Conservation (phyloP, 208 protist species). For the Acanthamoeba healyi region DNA sequence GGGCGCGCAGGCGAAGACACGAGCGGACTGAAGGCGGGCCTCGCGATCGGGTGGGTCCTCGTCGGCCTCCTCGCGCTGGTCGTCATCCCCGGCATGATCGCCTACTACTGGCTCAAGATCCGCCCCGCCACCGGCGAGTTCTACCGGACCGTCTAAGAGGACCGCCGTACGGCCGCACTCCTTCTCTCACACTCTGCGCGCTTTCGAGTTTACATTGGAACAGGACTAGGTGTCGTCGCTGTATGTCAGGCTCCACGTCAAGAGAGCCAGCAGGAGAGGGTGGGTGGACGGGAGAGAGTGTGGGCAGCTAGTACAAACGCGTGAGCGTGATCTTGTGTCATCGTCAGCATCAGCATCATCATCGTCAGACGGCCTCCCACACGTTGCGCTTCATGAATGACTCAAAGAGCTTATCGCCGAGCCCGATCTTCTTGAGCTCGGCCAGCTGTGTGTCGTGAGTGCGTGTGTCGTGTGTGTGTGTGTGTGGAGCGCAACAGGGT, state of each 20-base stretch:
- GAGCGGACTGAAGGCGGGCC: not conserved
- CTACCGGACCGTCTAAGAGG: constrained; percentile 12
- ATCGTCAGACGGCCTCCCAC: constrained; percentile 8
- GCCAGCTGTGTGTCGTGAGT: not conserved
- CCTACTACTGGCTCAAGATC: constrained; percentile 29
- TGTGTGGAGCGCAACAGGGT: too few species aligned
- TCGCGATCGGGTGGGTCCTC: not conserved
- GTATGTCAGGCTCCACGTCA: too few species aligned
- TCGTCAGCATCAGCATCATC: too few species aligned
- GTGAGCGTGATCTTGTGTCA: too few species aligned
- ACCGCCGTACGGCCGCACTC: not conserved
- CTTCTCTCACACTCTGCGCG: too few species aligned
- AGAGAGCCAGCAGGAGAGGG: too few species aligned
- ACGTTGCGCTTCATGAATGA: constrained; percentile 42
- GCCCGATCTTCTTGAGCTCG: constrained; percentile 22
- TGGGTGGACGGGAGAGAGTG: too few species aligned
- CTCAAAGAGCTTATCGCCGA: constrained; percentile 41
- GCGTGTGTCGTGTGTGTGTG: too few species aligned
- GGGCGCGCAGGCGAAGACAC: not conserved
- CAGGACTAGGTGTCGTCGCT: too few species aligned
- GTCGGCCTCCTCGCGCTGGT: constrained; percentile 12
- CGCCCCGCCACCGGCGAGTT: not conserved
- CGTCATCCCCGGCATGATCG: constrained; percentile 32
- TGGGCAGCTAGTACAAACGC: too few species aligned
- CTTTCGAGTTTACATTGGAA: too few species aligned